A percentile compares a stretch with the other conserved stretches of the same genome.
Evolutionary conservation across 441 rosid species (phyloP).

Genomic region (Populus hybrid): DNA sequence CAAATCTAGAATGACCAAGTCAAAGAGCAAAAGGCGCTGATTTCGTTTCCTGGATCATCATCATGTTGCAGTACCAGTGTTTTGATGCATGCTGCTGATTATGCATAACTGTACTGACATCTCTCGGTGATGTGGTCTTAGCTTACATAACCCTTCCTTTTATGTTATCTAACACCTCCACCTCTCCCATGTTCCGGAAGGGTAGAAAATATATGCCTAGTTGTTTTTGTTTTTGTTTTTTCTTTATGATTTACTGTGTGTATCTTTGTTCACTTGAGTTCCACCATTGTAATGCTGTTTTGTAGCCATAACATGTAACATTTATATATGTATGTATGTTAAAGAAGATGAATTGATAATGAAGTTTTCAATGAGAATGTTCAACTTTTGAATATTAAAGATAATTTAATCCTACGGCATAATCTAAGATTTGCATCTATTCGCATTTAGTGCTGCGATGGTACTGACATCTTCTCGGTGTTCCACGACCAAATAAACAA

Average conservation of each 20-base stretch:
- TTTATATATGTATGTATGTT: too few relatives aligned
- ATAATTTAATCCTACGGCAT: neutral
- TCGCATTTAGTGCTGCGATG: too few relatives aligned
- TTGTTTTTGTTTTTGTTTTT: neutral
- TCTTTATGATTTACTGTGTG: neutral
- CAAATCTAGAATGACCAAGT: slow-evolving; percentile 51
- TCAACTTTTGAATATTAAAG: neutral
- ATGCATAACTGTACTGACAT: neutral
- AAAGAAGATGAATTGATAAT: neutral
- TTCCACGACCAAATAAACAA: neutral
- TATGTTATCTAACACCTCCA: neutral
- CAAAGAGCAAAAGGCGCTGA: slow-evolving; percentile 67
- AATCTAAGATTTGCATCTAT: neutral
- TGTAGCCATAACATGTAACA: neutral
- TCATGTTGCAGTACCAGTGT: neutral
- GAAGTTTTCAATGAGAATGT: neutral
- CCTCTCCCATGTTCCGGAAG: neutral
- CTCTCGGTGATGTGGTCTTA: neutral
- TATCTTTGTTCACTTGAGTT: neutral
- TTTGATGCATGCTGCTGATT: neutral
- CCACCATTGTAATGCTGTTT: neutral
- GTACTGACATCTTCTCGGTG: neutral
- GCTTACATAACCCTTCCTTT: neutral
- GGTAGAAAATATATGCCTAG: neutral
- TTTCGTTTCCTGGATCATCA: neutral